These are phyloP conservation scores for Alternaria longipes DNA, from an alignment of 2,329 filamentous ascomycete genomes.

Conservation along the genomic window DNA sequence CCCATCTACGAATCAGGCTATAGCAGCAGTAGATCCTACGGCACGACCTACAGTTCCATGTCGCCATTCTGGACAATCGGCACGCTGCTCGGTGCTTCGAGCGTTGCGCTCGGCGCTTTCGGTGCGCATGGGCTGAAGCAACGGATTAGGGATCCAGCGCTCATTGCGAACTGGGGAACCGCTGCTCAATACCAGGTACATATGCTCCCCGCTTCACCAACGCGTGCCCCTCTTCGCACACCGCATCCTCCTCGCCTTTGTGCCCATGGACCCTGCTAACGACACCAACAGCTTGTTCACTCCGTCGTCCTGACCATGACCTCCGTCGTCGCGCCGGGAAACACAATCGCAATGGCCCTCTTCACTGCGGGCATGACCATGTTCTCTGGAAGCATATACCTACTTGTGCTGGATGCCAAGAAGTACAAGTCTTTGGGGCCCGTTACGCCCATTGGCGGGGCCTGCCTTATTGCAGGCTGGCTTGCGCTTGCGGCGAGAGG, in stretches of 20 bases:
- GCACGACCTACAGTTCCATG: slow-evolving; percentile 34
- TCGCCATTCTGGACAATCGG: slow-evolving; percentile 68
- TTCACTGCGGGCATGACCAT: slow-evolving; percentile 72
- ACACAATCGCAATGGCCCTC: slow-evolving; percentile 65
- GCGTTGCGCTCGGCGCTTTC: slow-evolving; percentile 71
- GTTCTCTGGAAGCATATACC: slow-evolving; percentile 73
- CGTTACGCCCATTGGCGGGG: slow-evolving; percentile 70
- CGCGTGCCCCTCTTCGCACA: background rate
- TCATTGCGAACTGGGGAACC: slow-evolving; percentile 69
- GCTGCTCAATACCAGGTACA: slow-evolving; percentile 73
- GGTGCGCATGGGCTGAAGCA: slow-evolving; percentile 73
- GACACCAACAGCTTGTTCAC: slow-evolving; percentile 68
- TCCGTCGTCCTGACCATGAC: slow-evolving; percentile 68
- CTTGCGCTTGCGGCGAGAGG: slow-evolving; percentile 57
- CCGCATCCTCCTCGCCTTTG: background rate
- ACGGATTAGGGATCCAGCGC: slow-evolving; percentile 66
- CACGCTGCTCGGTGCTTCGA: slow-evolving; percentile 68
- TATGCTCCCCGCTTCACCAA: background rate
- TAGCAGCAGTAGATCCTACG: background rate
- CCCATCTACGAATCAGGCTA: slow-evolving; percentile 1
- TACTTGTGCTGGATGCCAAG: slow-evolving; percentile 69
- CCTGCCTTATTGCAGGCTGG: slow-evolving; percentile 73
- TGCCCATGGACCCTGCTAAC: slow-evolving; percentile 2
- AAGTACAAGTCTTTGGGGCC: slow-evolving; percentile 68
- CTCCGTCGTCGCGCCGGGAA: slow-evolving; percentile 61